phyloP scores from a whole-genome alignment of 192 early-diverging fungal genomes.

The Globomyces pollinis-pini region DNA sequence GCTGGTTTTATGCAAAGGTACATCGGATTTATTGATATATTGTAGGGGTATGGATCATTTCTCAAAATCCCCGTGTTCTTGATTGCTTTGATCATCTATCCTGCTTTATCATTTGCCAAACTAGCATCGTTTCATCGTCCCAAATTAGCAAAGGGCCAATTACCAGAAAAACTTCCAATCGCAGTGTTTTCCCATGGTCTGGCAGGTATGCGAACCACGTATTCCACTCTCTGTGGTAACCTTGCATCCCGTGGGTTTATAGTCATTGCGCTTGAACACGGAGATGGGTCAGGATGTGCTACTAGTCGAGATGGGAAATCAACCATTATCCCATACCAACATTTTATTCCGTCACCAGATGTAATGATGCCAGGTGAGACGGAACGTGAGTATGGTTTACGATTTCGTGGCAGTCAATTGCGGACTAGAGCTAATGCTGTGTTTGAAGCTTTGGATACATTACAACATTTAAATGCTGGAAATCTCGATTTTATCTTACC shows the following conservation, averaged over 20 bases:
- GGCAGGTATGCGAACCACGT: constrained; percentile 38
- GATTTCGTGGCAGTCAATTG: constrained; percentile 17
- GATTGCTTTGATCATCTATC: constrained; percentile 12
- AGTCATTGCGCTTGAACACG: constrained; percentile 28
- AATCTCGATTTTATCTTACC: neutral
- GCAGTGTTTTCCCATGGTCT: constrained; percentile 39
- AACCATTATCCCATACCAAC: constrained; percentile 1
- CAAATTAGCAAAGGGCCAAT: neutral
- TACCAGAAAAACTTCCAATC: constrained; percentile 13
- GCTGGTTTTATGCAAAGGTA: constrained; percentile 18
- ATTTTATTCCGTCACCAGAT: constrained; percentile 1
- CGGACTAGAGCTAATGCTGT: constrained; percentile 14
- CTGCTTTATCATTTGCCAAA: constrained; percentile 12
- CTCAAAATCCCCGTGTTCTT: constrained; percentile 16
- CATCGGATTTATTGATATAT: too few relatives aligned
- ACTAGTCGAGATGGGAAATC: constrained; percentile 8
- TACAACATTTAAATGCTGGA: neutral
- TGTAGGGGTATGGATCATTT: constrained; percentile 35
- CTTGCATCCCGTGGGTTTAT: constrained; percentile 30
- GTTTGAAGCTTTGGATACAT: constrained; percentile 13
- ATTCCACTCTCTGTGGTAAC: constrained; percentile 24
- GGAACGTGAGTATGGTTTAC: constrained; percentile 1
- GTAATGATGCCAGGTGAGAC: constrained; percentile 10
- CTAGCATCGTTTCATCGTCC: constrained; percentile 9
- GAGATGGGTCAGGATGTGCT: constrained; percentile 24